Evolutionary conservation across 768 basidiomycete genomes (phyloP).

Genomic region (Tulasnella sp.): DNA sequence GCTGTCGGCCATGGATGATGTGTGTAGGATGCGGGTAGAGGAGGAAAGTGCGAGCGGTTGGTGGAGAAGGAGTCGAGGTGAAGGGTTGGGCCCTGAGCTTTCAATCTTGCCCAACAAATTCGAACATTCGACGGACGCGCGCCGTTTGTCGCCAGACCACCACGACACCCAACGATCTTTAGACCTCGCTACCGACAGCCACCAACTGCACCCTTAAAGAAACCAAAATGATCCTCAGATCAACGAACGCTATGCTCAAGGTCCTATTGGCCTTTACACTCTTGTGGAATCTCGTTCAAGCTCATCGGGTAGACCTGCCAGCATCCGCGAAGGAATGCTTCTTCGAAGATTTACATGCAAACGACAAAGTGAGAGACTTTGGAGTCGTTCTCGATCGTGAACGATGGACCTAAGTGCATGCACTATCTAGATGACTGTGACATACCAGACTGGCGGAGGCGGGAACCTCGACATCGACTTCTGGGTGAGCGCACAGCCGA

Average conservation of each 20-base stretch:
- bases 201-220: neutral
- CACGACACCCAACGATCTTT: neutral
- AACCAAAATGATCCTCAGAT: conserved; percentile 1
- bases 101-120: neutral
- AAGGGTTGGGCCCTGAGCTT: conserved; percentile 12
- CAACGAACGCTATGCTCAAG: neutral
- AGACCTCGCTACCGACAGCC: neutral
- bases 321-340: conserved; percentile 88
- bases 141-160: neutral
- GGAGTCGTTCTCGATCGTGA: neutral
- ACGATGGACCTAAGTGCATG: neutral
- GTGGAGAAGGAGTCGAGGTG: neutral
- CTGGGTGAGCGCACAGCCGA: conserved; percentile 46
- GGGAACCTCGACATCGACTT: conserved; percentile 98
- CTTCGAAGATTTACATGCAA: conserved; percentile 84
- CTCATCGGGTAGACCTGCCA: conserved; percentile 35
- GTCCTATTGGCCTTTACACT: neutral
- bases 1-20: conserved; percentile 10
- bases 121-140: neutral
- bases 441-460: conserved; percentile 96
- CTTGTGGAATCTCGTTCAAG: conserved; percentile 4
- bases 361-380: conserved; percentile 58
- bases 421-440: conserved; percentile 80
- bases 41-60: conserved; percentile 7
- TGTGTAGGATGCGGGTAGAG: neutral